Base-by-base conservation (phyloP, 257 asterid species). In the Lycium barbarum region DNA sequence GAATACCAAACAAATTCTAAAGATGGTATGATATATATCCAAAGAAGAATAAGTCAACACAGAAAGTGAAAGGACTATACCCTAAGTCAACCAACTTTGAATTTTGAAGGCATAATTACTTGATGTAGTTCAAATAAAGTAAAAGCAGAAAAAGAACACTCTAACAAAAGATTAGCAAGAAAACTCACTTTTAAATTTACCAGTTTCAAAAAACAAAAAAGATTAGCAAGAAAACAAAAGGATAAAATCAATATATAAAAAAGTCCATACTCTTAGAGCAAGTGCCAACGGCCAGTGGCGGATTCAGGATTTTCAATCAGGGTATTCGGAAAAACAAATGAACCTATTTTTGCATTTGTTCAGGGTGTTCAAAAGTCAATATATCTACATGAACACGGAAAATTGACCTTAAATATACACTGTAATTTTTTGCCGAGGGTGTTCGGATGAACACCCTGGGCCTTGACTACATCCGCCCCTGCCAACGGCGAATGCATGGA, bases 401-500 rank as follows among this genome's bases (percentile, higher is more conserved):
- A n/a, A n/a, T n/a, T n/a, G n/a, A n/a, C n/a, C n/a, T n/a, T n/a
- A n/a, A n/a, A n/a, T n/a, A n/a, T n/a, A n/a, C n/a, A n/a, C n/a
- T n/a, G n/a, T n/a, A n/a, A n/a, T n/a, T n/a, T n/a, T n/a, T n/a
- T n/a, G n/a, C n/a, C n/a, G n/a, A n/a, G n/a, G n/a, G n/a, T n/a
- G n/a, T n/a, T n/a, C n/a, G n/a, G n/a, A n/a, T n/a, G n/a, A n/a
- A n/a, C n/a, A n/a, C n/a, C n/a, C n/a, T n/a, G n/a, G n/a, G n/a
- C n/a, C n/a, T n/a, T n/a, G n/a, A n/a, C n/a, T n/a, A n/a, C n/a
- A n/a, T n/a, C n/a, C n/a, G n/a, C n/a, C n/a, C n/a, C n/a, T n/a
- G n/a, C n/a, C n/a, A n/a, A 86, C 45, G 98, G 94, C 4, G 97
- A 91, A 88, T 97, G 96, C 81, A 98, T 79, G 35, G 98, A 93